phyloP scores from a whole-genome alignment of 306 rosid genomes.

The Trifolium dubium region DNA sequence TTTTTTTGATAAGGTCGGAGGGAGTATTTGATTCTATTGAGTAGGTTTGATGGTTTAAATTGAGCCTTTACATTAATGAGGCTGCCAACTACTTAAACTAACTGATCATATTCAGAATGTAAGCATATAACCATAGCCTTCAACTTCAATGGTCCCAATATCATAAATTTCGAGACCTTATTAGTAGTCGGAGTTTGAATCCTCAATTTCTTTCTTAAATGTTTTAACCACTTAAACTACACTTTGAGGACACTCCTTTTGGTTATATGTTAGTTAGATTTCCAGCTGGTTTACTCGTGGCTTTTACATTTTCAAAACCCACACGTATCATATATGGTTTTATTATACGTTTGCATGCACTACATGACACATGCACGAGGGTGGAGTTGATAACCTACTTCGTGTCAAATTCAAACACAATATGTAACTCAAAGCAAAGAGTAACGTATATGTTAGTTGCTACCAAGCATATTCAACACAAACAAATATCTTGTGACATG shows the following conservation, averaged over 20 bases:
- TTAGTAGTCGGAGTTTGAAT: neutral
- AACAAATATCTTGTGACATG: too few species aligned
- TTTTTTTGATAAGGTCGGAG: too few species aligned
- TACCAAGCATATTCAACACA: neutral
- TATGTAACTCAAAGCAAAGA: neutral
- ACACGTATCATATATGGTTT: slow-evolving; percentile 3
- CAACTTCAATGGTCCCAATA: slow-evolving; percentile 39
- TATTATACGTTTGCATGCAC: slow-evolving; percentile 46
- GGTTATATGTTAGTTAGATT: too few species aligned
- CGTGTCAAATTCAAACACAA: slow-evolving; percentile 41
- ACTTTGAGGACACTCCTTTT: neutral
- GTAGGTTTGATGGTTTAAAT: slow-evolving; percentile 48
- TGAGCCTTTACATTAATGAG: slow-evolving; percentile 45
- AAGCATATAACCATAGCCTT: slow-evolving; percentile 13
- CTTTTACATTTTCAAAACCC: neutral
- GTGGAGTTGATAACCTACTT: neutral
- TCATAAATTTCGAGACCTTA: slow-evolving; percentile 1
- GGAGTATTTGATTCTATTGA: neutral
- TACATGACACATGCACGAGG: slow-evolving; percentile 43
- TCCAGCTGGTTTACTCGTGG: neutral
- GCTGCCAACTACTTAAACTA: slow-evolving; percentile 46
- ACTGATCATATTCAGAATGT: slow-evolving; percentile 36
- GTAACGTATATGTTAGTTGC: neutral
- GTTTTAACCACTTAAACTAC: neutral
- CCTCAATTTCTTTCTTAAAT: neutral